Evolutionary conservation across 352 stramenopile species (phyloP), one percentile per base, ranked within the genome.

Genomic region (Globisporangium irregulare): DNA sequence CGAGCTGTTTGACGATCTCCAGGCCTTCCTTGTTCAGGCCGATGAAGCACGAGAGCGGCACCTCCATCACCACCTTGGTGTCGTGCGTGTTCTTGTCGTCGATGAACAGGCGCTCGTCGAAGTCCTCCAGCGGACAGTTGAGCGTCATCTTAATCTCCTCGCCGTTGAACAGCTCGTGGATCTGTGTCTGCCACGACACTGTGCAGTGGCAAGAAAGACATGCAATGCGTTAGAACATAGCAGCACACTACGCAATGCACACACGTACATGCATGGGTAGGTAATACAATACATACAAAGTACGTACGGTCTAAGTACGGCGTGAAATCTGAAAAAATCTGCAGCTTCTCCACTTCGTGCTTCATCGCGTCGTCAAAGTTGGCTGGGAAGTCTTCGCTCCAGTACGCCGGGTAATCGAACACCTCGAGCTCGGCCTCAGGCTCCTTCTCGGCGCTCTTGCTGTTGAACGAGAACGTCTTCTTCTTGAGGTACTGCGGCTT

Each of bases 321-420:
- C 50, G 84, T 89, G 55, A 94, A 90, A 73, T 94, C 86, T 24
- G 80, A 67, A 68, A 94, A 94, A 53, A 94, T 83, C 76, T 93
- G 76, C 58, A 94, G 75, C 73, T 93, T 94, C 70, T 94, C 84
- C 62, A 94, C 84, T 65, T 94, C 86, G 77, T 94, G 86, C 80
- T 94, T 94, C 86, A 94, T 94, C 25, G 69, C 73, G 59, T 93
- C 76, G 66, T 90, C 82, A 70, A 94, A 94, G 53, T 78, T 76
- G 46, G 58, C 64, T 0, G 86, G 86, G 58, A 90, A 94, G 73
- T 94, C 86, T 32, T 87, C 77, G 66, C 80, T 72, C 82, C 82
- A 94, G 74, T 92, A 94, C 56, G 81, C 78, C 3, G 86, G 86
- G 74, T 91, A 83, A 8, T 77, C 81, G 63, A 94, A 94, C 41